These are phyloP conservation scores for Cyclostephanos invisitatus DNA, from an alignment of 108 stramenopile genomes.

Conservation along the genomic window DNA sequence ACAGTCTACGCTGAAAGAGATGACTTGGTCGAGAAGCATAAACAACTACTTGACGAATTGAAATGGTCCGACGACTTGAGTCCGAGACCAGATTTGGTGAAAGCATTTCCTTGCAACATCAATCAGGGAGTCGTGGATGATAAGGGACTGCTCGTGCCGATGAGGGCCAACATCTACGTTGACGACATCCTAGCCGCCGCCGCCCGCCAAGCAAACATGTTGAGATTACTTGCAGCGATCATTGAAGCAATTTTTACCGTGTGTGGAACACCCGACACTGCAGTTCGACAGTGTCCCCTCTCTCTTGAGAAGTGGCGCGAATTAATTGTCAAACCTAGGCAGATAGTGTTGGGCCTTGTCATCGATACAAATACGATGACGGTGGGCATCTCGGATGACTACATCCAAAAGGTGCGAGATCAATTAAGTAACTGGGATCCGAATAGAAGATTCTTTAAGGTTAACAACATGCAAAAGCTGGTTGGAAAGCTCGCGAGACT, in stretches of 20 bases:
- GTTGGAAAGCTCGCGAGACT: neutral
- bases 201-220: too few species aligned
- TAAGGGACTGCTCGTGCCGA: neutral
- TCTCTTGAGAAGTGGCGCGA: too few species aligned
- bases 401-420: too few species aligned
- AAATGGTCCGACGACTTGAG: neutral
- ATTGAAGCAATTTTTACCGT: too few species aligned
- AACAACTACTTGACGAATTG: neutral
- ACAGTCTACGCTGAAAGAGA: neutral
- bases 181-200: neutral
- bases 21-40: neutral
- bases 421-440: too few species aligned
- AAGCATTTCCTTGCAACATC: neutral
- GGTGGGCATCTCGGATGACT: too few species aligned
- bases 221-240: too few species aligned
- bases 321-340: too few species aligned
- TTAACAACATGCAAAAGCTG: slow-evolving; percentile 3
- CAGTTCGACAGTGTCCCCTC: too few species aligned
- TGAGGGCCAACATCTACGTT: neutral
- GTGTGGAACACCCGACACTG: too few species aligned
- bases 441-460: neutral
- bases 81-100: neutral
- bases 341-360: too few species aligned
- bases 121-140: neutral
- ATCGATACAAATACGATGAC: too few species aligned